phyloP scores from a whole-genome alignment of 208 protist species.

The Leishmania arabica region DNA sequence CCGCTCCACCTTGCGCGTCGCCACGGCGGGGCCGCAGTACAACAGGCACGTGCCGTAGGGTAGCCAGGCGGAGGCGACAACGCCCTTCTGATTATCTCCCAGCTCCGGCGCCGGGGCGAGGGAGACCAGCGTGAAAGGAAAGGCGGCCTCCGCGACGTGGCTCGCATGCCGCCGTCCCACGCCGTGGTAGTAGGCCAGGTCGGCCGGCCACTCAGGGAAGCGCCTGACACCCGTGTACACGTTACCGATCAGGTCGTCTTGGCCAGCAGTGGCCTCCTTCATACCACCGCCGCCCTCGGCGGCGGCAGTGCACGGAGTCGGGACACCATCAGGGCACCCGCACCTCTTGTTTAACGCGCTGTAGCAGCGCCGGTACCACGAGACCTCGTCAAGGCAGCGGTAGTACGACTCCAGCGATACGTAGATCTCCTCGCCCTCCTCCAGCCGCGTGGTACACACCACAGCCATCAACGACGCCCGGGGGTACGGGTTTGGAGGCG shows the following conservation, averaged over 20 bases:
- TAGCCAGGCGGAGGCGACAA: constrained; percentile 56
- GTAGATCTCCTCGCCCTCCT: constrained; percentile 49
- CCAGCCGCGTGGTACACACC: constrained; percentile 58
- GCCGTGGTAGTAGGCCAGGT: constrained; percentile 73
- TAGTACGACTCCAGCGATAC: constrained; percentile 81
- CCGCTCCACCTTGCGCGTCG: constrained; percentile 60
- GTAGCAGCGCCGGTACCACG: constrained; percentile 71
- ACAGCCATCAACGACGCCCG: constrained; percentile 72
- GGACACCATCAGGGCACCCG: constrained; percentile 3
- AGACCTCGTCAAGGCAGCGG: constrained; percentile 76
- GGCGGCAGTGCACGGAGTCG: not conserved
- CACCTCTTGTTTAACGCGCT: constrained; percentile 17
- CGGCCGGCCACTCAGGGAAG: constrained; percentile 58
- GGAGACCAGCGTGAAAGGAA: constrained; percentile 78
- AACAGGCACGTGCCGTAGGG: constrained; percentile 84
- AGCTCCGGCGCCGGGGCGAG: constrained; percentile 61
- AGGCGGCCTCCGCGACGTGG: constrained; percentile 43
- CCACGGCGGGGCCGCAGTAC: constrained; percentile 68
- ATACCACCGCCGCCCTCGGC: not conserved
- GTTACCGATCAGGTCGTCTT: constrained; percentile 15
- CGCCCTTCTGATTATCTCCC: constrained; percentile 58
- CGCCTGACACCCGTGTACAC: constrained; percentile 53
- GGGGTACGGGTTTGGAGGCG: constrained; percentile 18
- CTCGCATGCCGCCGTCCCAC: constrained; percentile 67
- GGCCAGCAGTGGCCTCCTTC: not conserved